phyloP scores from a whole-genome alignment of 352 stramenopile species.

The Pythium monospermum region DNA sequence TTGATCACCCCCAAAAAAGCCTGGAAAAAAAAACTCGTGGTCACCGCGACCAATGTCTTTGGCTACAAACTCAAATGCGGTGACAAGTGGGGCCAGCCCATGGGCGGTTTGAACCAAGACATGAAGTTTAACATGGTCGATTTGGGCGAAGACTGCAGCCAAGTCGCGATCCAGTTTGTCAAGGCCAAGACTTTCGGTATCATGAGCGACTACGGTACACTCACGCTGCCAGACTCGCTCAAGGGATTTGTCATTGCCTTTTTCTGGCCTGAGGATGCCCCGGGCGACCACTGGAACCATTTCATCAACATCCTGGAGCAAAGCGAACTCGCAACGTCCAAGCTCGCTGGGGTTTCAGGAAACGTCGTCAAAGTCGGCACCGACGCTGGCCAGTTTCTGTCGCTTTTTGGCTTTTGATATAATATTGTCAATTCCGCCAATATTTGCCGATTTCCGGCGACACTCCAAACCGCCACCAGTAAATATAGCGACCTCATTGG shows the following conservation, averaged over 20 bases:
- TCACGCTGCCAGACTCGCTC: slow-evolving; percentile 14
- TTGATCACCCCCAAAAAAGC: slow-evolving; percentile 15
- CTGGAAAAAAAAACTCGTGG: slow-evolving; percentile 12
- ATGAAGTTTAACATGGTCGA: slow-evolving; percentile 18
- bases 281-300: slow-evolving; percentile 13
- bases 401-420: no score
- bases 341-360: slow-evolving; percentile 7
- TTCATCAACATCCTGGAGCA: slow-evolving; percentile 16
- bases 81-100: slow-evolving; percentile 8
- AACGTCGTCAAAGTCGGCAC: slow-evolving; percentile 14
- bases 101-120: slow-evolving; percentile 10
- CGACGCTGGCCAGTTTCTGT: slow-evolving; percentile 8
- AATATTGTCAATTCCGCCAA: no score
- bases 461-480: no score
- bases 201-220: slow-evolving; percentile 12
- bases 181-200: slow-evolving; percentile 17
- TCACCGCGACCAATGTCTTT: slow-evolving; percentile 12
- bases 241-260: slow-evolving; percentile 10
- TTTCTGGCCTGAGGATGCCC: slow-evolving; percentile 15
- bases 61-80: slow-evolving; percentile 16
- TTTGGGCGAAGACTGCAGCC: slow-evolving; percentile 11
- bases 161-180: slow-evolving; percentile 14
- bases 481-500: no score
- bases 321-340: not conserved
- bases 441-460: no score